Percentiles rank a stretch among this genome's conserved stretches.
Evolutionary conservation across 208 protist genomes (phyloP).

Genomic region (Leishmania martiniquensis): DNA sequence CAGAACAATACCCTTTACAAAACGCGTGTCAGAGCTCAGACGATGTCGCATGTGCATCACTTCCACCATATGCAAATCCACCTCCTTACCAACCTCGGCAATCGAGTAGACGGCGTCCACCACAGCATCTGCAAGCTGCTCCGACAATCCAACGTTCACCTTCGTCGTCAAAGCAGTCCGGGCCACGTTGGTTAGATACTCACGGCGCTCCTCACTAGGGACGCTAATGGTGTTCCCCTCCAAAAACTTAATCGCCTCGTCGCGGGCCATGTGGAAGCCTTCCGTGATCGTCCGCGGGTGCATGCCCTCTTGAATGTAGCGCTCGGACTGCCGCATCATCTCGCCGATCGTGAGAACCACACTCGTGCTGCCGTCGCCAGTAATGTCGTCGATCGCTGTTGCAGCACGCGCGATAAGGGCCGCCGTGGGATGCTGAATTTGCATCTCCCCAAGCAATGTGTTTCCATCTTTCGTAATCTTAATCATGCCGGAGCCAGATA

Average conservation of each 20-base stretch:
- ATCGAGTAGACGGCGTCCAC: conserved; percentile 97
- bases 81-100: conserved; percentile 63
- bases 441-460: conserved; percentile 99
- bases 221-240: conserved; percentile 73
- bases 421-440: conserved; percentile 99
- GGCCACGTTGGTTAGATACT: conserved; percentile 97
- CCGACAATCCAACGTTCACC: conserved; percentile 67
- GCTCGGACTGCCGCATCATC: conserved; percentile 98
- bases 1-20: conserved; percentile 99
- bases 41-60: conserved; percentile 99
- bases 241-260: conserved; percentile 93
- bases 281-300: conserved; percentile 98
- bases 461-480: conserved; percentile 99
- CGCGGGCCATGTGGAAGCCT: conserved; percentile 97
- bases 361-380: conserved; percentile 99
- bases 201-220: conserved; percentile 69
- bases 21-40: conserved; percentile 94
- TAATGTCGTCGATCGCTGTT: conserved; percentile 99
- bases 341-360: conserved; percentile 99
- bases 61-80: conserved; percentile 99
- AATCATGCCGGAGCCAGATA: conserved; percentile 98
- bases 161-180: conserved; percentile 97
- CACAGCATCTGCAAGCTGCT: conserved; percentile 93
- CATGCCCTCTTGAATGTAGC: conserved; percentile 98
- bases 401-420: conserved; percentile 99